A percentile compares a stretch with the other conserved stretches of the same genome.
phyloP scores from a whole-genome alignment of 441 rosid genomes.

The Jatropha multifida region DNA sequence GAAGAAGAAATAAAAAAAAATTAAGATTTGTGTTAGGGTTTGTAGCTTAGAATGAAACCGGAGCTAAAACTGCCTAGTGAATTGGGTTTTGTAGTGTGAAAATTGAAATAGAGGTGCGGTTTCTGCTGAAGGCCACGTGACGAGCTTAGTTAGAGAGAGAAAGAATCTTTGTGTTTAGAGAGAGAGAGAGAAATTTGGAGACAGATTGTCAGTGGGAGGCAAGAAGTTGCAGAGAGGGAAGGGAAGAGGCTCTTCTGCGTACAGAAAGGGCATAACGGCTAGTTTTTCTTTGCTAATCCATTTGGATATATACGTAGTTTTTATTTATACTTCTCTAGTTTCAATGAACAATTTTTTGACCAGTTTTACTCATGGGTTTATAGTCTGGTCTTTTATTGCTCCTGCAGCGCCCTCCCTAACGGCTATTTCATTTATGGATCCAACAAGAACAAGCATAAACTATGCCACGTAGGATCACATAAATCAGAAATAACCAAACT shows the following conservation, averaged over 20 bases:
- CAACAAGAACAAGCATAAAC: slow-evolving; percentile 6
- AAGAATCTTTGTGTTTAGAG: slow-evolving; percentile 34
- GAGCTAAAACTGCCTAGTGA: slow-evolving; percentile 17
- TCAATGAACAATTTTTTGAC: slow-evolving; percentile 16
- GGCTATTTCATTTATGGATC: slow-evolving; percentile 36
- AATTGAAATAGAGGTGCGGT: slow-evolving; percentile 11
- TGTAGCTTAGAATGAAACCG: slow-evolving; percentile 32
- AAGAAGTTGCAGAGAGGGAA: slow-evolving; percentile 25
- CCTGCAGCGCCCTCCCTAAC: slow-evolving; percentile 37
- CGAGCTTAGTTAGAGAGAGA: slow-evolving; percentile 12
- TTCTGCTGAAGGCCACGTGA: slow-evolving; percentile 43
- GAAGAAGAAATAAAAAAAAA: not conserved
- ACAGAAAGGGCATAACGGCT: slow-evolving; percentile 45
- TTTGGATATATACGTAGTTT: not conserved
- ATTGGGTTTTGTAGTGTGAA: slow-evolving; percentile 42
- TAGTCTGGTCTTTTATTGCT: slow-evolving; percentile 28
- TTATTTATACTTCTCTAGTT: not conserved
- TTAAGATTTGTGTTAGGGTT: no score
- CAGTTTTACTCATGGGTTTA: slow-evolving; percentile 21
- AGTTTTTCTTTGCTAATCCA: slow-evolving; percentile 28
- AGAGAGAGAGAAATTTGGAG: slow-evolving; percentile 32
- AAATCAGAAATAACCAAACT: not conserved
- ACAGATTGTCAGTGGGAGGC: slow-evolving; percentile 42
- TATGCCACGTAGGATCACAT: not conserved
- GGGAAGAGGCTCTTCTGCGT: slow-evolving; percentile 28